These are phyloP conservation scores for Fistulifera pelliculosa DNA, from an alignment of 108 stramenopile species.

Conservation along the genomic window DNA sequence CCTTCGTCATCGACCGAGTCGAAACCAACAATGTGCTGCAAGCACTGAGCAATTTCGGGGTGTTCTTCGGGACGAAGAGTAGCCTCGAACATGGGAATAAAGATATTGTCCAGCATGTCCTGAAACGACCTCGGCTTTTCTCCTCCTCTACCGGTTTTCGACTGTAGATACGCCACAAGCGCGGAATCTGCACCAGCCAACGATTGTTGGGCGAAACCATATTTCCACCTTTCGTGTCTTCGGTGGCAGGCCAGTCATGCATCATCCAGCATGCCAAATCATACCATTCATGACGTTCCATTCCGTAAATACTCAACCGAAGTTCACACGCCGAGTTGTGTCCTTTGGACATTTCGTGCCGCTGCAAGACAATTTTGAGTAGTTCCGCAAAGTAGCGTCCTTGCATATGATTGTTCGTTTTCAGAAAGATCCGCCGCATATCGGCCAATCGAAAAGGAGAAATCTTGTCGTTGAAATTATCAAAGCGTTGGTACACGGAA, in stretches of 20 bases:
- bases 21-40: constrained; percentile 94
- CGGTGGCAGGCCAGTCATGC: constrained; percentile 52
- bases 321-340: constrained; percentile 90
- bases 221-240: constrained; percentile 58
- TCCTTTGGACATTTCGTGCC: constrained; percentile 85
- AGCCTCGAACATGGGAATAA: constrained; percentile 94
- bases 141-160: constrained; percentile 41
- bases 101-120: constrained; percentile 95
- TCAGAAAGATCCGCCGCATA: constrained; percentile 98
- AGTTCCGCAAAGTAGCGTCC: constrained; percentile 92
- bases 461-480: constrained; percentile 99
- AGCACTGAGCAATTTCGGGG: constrained; percentile 88
- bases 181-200: constrained; percentile 96
- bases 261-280: constrained; percentile 82
- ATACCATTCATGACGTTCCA: constrained; percentile 89
- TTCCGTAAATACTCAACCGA: constrained; percentile 94
- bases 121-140: constrained; percentile 47
- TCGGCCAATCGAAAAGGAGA: constrained; percentile 94
- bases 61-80: constrained; percentile 88
- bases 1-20: constrained; percentile 99
- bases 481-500: constrained; percentile 96
- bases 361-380: constrained; percentile 80
- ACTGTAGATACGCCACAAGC: constrained; percentile 92
- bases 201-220: constrained; percentile 93
- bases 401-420: constrained; percentile 87